Conservation (phyloP, 75 land plant genomes). For the Sequoiadendron giganteum region DNA sequence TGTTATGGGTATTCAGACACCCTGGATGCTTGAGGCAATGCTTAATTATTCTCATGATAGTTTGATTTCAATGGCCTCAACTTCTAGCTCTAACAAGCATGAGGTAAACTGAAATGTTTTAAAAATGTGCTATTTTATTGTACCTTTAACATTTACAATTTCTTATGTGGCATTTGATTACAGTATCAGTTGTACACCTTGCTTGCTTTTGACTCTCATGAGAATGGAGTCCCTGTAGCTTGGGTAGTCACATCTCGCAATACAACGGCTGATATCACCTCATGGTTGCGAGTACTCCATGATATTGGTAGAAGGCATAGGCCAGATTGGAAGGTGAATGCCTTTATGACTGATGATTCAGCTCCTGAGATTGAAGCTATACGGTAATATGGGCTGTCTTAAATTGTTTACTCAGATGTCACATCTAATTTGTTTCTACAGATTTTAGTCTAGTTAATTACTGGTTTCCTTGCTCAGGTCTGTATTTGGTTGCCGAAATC, state of each 20-base stretch:
- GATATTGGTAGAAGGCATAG: not conserved
- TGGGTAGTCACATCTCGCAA: not conserved
- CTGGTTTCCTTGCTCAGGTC: not conserved
- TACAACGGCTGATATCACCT: not conserved
- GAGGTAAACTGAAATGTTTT: not conserved
- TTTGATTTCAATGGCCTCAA: not conserved
- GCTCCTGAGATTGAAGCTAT: not conserved
- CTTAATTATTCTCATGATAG: not conserved
- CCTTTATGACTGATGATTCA: not conserved
- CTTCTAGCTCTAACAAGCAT: not conserved
- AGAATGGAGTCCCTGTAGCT: not conserved
- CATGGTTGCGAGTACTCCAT: not conserved
- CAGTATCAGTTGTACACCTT: not conserved
- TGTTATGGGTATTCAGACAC: not conserved
- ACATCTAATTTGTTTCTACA: not conserved
- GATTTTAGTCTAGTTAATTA: not conserved
- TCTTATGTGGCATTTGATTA: not conserved
- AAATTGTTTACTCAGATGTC: not conserved
- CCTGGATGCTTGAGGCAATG: not conserved
- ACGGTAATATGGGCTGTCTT: not conserved
- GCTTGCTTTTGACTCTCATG: not conserved
- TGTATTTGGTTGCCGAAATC: not conserved
- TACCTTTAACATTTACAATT: too few species aligned
- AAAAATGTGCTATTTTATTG: too few species aligned
- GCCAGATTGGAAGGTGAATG: not conserved